phyloP scores from a whole-genome alignment of 768 basidiomycete species.

The Candolleomyces eurysporus region DNA sequence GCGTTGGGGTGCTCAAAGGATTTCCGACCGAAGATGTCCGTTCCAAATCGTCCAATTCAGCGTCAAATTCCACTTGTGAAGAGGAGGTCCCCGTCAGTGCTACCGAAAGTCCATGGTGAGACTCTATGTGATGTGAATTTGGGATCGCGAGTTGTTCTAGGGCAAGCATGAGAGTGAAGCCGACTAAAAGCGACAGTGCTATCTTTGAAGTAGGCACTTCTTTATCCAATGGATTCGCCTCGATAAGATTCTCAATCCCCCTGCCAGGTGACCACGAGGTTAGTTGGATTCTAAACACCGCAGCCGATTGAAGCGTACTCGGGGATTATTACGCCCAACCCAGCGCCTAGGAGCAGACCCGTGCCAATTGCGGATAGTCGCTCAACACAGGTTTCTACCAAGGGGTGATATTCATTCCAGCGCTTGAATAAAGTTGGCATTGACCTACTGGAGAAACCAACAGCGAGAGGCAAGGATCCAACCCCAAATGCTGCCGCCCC shows the following conservation, averaged over 20 bases:
- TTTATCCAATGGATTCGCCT: constrained; percentile 26
- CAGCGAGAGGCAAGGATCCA: constrained; percentile 74
- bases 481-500: constrained; percentile 63
- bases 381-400: constrained; percentile 27
- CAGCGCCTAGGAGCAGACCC: constrained; percentile 86
- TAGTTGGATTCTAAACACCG: background rate
- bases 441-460: constrained; percentile 66
- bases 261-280: constrained; percentile 33
- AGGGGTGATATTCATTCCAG: constrained; percentile 9
- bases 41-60: constrained; percentile 60
- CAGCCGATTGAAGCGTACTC: constrained; percentile 57
- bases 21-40: constrained; percentile 16
- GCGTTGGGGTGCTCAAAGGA: constrained; percentile 2
- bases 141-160: constrained; percentile 62
- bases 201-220: constrained; percentile 51
- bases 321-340: constrained; percentile 88
- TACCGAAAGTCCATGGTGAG: background rate
- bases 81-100: constrained; percentile 8
- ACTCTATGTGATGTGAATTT: constrained; percentile 37
- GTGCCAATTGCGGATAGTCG: constrained; percentile 62
- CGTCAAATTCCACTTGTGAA: constrained; percentile 53
- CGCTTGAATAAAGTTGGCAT: constrained; percentile 8
- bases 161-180: constrained; percentile 63
- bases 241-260: constrained; percentile 65
- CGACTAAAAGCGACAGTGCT: constrained; percentile 61